phyloP scores from a whole-genome alignment of 2,329 filamentous ascomycete species.

The Coniochaeta sp. region DNA sequence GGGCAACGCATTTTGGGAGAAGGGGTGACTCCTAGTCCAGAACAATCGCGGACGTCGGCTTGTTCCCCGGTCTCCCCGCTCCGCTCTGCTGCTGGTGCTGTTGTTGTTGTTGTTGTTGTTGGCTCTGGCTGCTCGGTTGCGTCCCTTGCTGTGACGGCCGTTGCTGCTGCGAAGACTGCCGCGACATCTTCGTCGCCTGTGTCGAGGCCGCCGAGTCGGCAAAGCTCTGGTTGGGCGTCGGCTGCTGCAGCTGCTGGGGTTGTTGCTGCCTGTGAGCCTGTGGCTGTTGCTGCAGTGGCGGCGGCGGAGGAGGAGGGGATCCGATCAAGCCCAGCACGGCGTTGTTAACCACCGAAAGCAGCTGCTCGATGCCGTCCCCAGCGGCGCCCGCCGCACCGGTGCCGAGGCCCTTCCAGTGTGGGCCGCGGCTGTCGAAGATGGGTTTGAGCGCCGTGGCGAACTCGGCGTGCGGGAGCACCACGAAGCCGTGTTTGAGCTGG shows the following conservation, averaged over 20 bases:
- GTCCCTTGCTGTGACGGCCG: background rate
- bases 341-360: slow-evolving; percentile 42
- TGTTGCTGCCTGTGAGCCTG: background rate
- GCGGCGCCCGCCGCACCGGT: slow-evolving; percentile 38
- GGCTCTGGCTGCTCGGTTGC: slow-evolving; percentile 8
- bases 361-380: slow-evolving; percentile 32
- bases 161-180: background rate
- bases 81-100: slow-evolving; percentile 2
- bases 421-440: slow-evolving; percentile 37
- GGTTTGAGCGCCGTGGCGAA: slow-evolving; percentile 32
- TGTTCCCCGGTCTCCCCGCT: slow-evolving; percentile 5
- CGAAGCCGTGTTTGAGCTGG: slow-evolving; percentile 35
- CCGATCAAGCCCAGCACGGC: slow-evolving; percentile 29
- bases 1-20: too few relatives aligned
- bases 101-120: too few relatives aligned
- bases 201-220: background rate
- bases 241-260: background rate
- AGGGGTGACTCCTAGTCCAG: background rate
- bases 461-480: slow-evolving; percentile 22
- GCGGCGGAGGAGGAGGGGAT: slow-evolving; percentile 7
- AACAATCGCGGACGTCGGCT: background rate
- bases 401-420: slow-evolving; percentile 40
- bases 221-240: background rate
- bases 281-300: slow-evolving; percentile 5
- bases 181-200: slow-evolving; percentile 3